Conservation (phyloP, 805 yeast species). For the Zygoascus biomembranicola region DNA sequence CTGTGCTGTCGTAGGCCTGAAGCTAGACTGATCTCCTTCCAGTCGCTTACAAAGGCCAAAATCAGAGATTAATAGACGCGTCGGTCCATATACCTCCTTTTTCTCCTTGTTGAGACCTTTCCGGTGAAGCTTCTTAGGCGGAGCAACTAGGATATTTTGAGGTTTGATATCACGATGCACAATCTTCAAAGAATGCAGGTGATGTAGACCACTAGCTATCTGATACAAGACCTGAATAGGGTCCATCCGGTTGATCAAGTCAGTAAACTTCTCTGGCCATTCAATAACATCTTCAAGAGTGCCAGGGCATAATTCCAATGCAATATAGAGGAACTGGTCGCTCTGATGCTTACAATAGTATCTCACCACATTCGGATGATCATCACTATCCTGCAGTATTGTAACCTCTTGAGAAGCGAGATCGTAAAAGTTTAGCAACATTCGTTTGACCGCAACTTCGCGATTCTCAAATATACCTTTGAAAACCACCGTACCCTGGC, state of each 20-base stretch:
- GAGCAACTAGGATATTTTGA: conserved; percentile 81
- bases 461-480: conserved; percentile 85
- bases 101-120: conserved; percentile 16
- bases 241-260: conserved; percentile 36
- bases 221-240: conserved; percentile 57
- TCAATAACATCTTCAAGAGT: conserved; percentile 73
- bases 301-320: conserved; percentile 83
- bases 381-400: conserved; percentile 86
- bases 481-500: conserved; percentile 93
- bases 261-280: conserved; percentile 33
- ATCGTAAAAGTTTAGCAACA: conserved; percentile 89
- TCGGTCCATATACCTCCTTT: conserved; percentile 30
- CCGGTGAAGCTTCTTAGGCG: conserved; percentile 33
- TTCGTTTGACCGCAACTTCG: conserved; percentile 92
- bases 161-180: conserved; percentile 95
- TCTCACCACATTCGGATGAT: conserved; percentile 89
- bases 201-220: conserved; percentile 75
- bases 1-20: conserved; percentile 82
- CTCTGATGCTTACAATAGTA: conserved; percentile 90
- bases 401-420: conserved; percentile 89
- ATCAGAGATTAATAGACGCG: conserved; percentile 80
- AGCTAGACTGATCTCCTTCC: conserved; percentile 88
- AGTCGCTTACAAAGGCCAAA: conserved; percentile 91
- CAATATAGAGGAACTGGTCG: conserved; percentile 84
- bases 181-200: conserved; percentile 80